Evolutionary conservation across 768 basidiomycete species (phyloP).

Genomic region (Boletus bicolor): DNA sequence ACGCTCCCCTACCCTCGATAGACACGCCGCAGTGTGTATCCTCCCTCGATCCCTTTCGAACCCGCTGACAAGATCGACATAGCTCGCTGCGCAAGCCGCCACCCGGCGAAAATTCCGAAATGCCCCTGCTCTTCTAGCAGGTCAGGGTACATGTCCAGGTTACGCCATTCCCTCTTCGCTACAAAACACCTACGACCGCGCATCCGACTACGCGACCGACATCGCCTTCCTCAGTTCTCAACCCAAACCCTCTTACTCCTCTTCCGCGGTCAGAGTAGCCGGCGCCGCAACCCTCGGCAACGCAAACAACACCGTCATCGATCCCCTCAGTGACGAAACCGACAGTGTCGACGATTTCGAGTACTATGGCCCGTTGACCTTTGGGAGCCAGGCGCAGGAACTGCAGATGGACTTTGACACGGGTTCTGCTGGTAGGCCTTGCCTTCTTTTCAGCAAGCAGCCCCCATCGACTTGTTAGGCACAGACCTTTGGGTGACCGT

Average conservation of each 20-base stretch:
- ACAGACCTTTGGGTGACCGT: conserved; percentile 60
- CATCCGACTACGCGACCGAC: conserved; percentile 20
- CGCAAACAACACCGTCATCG: conserved; percentile 1
- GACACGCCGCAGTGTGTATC: conserved; percentile 9
- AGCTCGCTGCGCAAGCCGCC: conserved; percentile 17
- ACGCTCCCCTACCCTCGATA: conserved; percentile 2
- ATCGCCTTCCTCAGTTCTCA: background rate
- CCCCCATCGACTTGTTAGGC: too few relatives aligned
- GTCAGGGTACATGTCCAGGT: conserved; percentile 1
- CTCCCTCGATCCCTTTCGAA: background rate
- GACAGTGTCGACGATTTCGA: conserved; percentile 40
- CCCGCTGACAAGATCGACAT: background rate
- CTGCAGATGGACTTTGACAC: conserved; percentile 65
- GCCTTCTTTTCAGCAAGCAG: background rate
- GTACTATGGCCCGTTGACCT: conserved; percentile 42
- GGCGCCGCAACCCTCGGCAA: background rate
- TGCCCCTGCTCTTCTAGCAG: conserved; percentile 15
- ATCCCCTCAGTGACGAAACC: conserved; percentile 40
- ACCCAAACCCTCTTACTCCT: background rate
- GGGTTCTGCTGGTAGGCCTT: conserved; percentile 39
- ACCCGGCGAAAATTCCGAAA: conserved; percentile 16
- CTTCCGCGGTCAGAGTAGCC: background rate
- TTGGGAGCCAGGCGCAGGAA: conserved; percentile 55
- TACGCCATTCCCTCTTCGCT: conserved; percentile 14
- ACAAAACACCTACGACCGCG: conserved; percentile 13